phyloP scores from a whole-genome alignment of 192 early-diverging fungal species.

The Entomortierella beljakovae region DNA sequence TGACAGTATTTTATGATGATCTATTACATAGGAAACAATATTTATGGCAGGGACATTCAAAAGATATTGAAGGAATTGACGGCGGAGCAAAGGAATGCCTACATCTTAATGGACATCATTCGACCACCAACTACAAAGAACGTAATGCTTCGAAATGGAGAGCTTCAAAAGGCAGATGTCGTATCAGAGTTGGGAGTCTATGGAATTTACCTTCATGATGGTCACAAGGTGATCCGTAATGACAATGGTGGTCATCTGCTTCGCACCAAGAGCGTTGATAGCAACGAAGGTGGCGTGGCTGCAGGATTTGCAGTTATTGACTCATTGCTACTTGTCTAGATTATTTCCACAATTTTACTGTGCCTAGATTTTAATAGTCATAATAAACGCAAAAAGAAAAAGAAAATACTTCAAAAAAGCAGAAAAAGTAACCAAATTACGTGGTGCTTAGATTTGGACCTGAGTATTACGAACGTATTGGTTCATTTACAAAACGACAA shows the following conservation, averaged over 20 bases:
- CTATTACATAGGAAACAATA: slow-evolving; percentile 74
- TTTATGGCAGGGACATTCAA: slow-evolving; percentile 89
- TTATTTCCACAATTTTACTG: not conserved
- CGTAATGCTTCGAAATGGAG: slow-evolving; percentile 82
- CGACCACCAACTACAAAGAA: slow-evolving; percentile 78
- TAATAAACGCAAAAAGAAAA: slow-evolving; percentile 6
- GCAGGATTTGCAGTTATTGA: slow-evolving; percentile 96
- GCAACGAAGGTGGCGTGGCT: slow-evolving; percentile 96
- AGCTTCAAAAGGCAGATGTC: slow-evolving; percentile 75
- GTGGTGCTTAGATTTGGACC: no score
- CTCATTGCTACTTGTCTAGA: slow-evolving; percentile 77
- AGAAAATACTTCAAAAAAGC: slow-evolving; percentile 1
- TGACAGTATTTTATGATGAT: not conserved
- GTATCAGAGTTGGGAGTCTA: slow-evolving; percentile 96
- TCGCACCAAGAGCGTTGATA: slow-evolving; percentile 87
- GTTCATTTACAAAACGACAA: no score
- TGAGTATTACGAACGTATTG: no score
- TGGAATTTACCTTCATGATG: slow-evolving; percentile 84
- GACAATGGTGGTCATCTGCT: slow-evolving; percentile 89
- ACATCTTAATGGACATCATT: slow-evolving; percentile 98
- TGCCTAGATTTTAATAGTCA: not conserved
- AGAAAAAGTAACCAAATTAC: not conserved
- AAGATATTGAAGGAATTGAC: slow-evolving; percentile 62
- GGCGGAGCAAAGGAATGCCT: slow-evolving; percentile 78
- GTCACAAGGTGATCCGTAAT: slow-evolving; percentile 72